A percentile compares a stretch with the other conserved stretches of the same genome.
phyloP scores from a whole-genome alignment of 768 basidiomycete genomes.

The Leccinellum albellum region DNA sequence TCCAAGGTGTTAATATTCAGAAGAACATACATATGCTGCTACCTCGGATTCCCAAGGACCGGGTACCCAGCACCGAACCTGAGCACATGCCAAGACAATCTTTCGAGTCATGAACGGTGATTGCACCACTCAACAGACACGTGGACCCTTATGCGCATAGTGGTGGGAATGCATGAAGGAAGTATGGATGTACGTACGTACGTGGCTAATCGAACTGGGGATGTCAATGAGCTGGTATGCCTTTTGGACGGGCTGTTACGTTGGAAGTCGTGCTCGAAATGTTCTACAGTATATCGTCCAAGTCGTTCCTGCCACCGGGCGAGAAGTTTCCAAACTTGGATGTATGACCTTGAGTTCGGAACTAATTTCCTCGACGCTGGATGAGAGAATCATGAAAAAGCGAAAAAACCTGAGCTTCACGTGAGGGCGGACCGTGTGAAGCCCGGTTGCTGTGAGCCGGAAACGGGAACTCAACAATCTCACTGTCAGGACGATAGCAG shows the following conservation, averaged over 20 bases:
- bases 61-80: background rate
- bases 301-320: background rate
- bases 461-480: background rate
- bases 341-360: no score
- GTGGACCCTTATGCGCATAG: background rate
- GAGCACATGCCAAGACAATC: background rate
- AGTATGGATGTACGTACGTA: no score
- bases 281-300: no score
- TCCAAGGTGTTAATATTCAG: background rate
- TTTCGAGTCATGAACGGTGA: background rate
- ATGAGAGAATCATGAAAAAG: no score
- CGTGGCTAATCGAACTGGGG: background rate
- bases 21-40: background rate
- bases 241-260: no score
- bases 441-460: no score
- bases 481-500: background rate
- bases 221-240: background rate
- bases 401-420: background rate
- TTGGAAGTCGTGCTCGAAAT: no score
- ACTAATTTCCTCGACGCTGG: no score
- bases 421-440: no score
- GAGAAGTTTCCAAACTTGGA: background rate
- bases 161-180: no score
- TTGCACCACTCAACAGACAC: background rate
- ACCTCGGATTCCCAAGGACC: background rate